Evolutionary conservation across 1,139 yeast species (phyloP).

Genomic region (Yamadazyma trypodendri): DNA sequence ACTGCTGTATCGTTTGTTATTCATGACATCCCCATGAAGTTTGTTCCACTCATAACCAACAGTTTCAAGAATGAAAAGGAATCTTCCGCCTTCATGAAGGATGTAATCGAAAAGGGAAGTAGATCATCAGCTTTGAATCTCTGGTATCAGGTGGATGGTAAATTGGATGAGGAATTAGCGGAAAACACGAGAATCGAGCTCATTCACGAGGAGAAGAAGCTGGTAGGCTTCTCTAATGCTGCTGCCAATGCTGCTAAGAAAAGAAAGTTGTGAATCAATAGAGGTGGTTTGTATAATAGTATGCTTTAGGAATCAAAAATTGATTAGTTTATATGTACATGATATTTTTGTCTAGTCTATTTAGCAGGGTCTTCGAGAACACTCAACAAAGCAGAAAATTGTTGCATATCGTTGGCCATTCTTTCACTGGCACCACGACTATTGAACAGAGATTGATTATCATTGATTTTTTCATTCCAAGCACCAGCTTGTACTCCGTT

Average conservation of each 20-base stretch:
- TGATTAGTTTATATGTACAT: slow-evolving; percentile 7
- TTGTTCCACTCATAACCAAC: slow-evolving; percentile 65
- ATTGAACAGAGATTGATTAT: slow-evolving; percentile 32
- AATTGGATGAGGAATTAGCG: slow-evolving; percentile 60
- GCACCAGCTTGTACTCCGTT: slow-evolving; percentile 42
- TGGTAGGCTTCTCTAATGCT: slow-evolving; percentile 30
- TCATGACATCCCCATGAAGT: slow-evolving; percentile 62
- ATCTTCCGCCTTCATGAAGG: slow-evolving; percentile 62
- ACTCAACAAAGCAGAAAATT: slow-evolving; percentile 16
- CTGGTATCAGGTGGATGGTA: slow-evolving; percentile 86
- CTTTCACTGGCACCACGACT: slow-evolving; percentile 36
- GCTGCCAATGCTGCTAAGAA: slow-evolving; percentile 22
- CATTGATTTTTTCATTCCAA: slow-evolving; percentile 34
- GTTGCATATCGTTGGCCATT: slow-evolving; percentile 29
- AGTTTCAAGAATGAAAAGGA: slow-evolving; percentile 60
- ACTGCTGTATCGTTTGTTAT: slow-evolving; percentile 66
- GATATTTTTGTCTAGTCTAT: slow-evolving; percentile 1
- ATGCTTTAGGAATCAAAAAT: background rate
- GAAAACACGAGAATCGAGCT: slow-evolving; percentile 45
- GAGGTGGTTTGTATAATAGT: background rate
- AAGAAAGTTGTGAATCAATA: slow-evolving; percentile 30
- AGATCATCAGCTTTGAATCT: slow-evolving; percentile 62
- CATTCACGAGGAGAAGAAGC: slow-evolving; percentile 41
- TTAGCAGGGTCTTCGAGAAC: slow-evolving; percentile 13
- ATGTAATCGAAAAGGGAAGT: slow-evolving; percentile 58